Percentiles rank a stretch among this genome's conserved stretches.
phyloP scores from a whole-genome alignment of 2,329 filamentous ascomycete species.

The Fusarium stilboides region DNA sequence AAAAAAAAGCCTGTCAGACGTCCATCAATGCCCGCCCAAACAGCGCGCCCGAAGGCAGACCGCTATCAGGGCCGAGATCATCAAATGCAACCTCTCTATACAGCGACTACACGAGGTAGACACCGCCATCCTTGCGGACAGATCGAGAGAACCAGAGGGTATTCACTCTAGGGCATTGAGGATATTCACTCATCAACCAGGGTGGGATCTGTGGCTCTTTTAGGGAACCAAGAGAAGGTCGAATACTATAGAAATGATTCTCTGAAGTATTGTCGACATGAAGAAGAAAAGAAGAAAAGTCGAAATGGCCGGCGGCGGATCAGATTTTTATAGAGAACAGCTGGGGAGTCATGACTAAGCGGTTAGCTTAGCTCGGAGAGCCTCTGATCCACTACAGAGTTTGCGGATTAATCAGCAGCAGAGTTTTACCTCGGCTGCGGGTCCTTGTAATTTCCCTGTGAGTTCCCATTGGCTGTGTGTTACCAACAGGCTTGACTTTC shows the following conservation, averaged over 20 bases:
- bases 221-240: conserved; percentile 93
- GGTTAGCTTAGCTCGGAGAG: background rate
- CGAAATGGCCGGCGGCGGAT: conserved; percentile 47
- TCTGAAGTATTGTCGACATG: conserved; percentile 76
- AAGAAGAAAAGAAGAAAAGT: conserved; percentile 66
- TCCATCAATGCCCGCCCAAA: conserved; percentile 87
- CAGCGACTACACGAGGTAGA: conserved; percentile 59
- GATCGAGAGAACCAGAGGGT: conserved; percentile 47
- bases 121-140: conserved; percentile 69
- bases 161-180: conserved; percentile 72
- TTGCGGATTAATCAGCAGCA: too few relatives aligned
- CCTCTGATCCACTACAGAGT: too few relatives aligned
- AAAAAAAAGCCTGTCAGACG: conserved; percentile 85
- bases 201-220: conserved; percentile 92
- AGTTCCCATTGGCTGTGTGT: too few relatives aligned
- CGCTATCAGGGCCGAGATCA: conserved; percentile 87
- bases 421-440: too few relatives aligned
- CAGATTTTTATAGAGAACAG: conserved; percentile 32
- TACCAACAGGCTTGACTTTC: too few relatives aligned
- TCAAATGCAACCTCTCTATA: conserved; percentile 86
- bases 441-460: too few relatives aligned
- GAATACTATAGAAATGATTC: conserved; percentile 99
- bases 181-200: conserved; percentile 70
- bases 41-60: conserved; percentile 83
- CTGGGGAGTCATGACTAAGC: conserved; percentile 9